Evolutionary conservation across 441 rosid genomes (phyloP).

Genomic region (Macaranga tanarius): DNA sequence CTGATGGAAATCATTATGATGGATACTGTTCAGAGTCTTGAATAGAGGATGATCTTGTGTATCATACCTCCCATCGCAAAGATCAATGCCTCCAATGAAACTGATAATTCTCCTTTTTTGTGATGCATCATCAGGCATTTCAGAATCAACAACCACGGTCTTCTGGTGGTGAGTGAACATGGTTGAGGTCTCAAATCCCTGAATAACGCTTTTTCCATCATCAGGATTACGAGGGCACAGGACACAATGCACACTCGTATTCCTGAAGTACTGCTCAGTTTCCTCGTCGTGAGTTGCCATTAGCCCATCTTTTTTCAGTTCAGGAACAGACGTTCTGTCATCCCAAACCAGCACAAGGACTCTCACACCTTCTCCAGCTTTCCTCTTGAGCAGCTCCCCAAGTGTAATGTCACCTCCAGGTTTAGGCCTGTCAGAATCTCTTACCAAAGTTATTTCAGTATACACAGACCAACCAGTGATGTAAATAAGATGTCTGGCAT

Average conservation of each 20-base stretch:
- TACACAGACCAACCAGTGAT: conserved; percentile 97
- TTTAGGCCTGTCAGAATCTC: conserved; percentile 71
- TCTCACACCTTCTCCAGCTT: conserved; percentile 79
- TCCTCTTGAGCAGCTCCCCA: conserved; percentile 87
- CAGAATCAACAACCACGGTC: conserved; percentile 72
- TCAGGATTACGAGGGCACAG: conserved; percentile 95
- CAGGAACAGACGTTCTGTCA: conserved; percentile 76
- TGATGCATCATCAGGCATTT: conserved; percentile 49
- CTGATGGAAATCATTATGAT: conserved; percentile 89
- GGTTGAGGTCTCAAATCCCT: conserved; percentile 62
- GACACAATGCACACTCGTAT: conserved; percentile 69
- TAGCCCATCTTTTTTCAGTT: conserved; percentile 75
- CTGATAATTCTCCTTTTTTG: conserved; percentile 70
- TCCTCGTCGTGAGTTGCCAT: conserved; percentile 97
- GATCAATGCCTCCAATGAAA: conserved; percentile 92
- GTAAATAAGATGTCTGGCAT: conserved; percentile 74
- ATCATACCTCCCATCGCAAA: conserved; percentile 94
- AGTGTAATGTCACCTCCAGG: conserved; percentile 62
- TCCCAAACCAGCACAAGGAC: conserved; percentile 90
- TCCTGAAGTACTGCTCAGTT: conserved; percentile 55
- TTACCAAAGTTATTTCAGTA: conserved; percentile 64
- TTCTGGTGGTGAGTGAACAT: conserved; percentile 98
- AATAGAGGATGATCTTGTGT: conserved; percentile 81
- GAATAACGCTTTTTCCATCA: conserved; percentile 71
- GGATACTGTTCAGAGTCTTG: conserved; percentile 77